Percentiles rank a stretch among this genome's conserved stretches.
These are phyloP conservation scores for Lipomyces yamanashiensis DNA, from an alignment of 805 yeast species.

Conservation along the genomic window DNA sequence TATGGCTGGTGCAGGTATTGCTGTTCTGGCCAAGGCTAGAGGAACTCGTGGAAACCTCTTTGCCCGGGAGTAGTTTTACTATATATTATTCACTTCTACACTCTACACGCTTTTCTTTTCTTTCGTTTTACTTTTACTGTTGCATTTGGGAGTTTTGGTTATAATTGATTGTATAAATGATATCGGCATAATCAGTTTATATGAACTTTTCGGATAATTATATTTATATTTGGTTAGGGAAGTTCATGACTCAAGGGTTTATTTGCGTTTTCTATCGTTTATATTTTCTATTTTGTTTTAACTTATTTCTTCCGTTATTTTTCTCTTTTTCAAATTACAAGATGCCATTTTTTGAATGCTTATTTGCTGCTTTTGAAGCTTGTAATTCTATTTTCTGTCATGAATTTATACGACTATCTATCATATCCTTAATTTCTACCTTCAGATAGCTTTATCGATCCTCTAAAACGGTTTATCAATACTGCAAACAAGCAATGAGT, in stretches of 20 bases:
- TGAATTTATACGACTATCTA: not conserved
- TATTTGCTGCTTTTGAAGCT: not conserved
- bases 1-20: conserved; percentile 33
- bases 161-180: conserved; percentile 5
- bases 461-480: too few species aligned
- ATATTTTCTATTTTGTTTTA: not conserved
- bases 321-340: not conserved
- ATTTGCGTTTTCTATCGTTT: conserved; percentile 2
- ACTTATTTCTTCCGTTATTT: not conserved
- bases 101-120: not conserved
- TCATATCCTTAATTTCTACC: too few species aligned
- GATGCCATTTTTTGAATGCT: not conserved
- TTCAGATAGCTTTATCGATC: too few species aligned
- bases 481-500: too few species aligned
- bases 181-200: conserved; percentile 13
- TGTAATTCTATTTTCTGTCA: too few species aligned
- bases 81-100: not conserved
- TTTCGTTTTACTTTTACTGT: not conserved
- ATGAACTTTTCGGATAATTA: not conserved
- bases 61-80: conserved; percentile 10
- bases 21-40: conserved; percentile 29
- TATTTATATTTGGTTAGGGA: conserved; percentile 1
- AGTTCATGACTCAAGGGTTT: conserved; percentile 13
- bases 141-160: conserved; percentile 13
- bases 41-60: conserved; percentile 30